Percentiles rank a stretch among this genome's conserved stretches.
Evolutionary conservation across 352 stramenopile genomes (phyloP).

Genomic region (Plasmopara viticola): DNA sequence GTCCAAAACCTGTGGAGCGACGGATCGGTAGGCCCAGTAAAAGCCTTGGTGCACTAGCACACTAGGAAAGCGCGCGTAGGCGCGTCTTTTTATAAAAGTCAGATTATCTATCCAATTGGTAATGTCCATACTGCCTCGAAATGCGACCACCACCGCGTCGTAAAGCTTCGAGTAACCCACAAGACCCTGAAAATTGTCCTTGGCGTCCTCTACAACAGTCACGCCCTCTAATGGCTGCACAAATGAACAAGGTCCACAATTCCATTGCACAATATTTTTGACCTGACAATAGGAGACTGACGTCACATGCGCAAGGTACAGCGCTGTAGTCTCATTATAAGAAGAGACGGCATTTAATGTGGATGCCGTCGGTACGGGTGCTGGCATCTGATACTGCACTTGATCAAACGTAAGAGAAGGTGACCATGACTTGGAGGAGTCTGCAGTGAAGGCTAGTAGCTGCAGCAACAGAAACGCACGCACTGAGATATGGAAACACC

Average conservation of each 20-base stretch:
- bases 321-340: slow-evolving; percentile 63
- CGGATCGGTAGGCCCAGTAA: slow-evolving; percentile 72
- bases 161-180: slow-evolving; percentile 58
- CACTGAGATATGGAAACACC: neutral
- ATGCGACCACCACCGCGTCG: slow-evolving; percentile 59
- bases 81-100: slow-evolving; percentile 68
- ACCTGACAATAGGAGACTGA: slow-evolving; percentile 72
- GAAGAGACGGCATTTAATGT: slow-evolving; percentile 1
- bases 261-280: slow-evolving; percentile 65
- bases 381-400: slow-evolving; percentile 1
- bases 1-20: slow-evolving; percentile 42
- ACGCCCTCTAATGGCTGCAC: slow-evolving; percentile 43
- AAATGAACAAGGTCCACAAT: slow-evolving; percentile 60
- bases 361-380: neutral
- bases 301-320: slow-evolving; percentile 73
- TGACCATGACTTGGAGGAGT: slow-evolving; percentile 16
- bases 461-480: slow-evolving; percentile 18
- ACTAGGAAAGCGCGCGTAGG: slow-evolving; percentile 51
- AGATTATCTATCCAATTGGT: slow-evolving; percentile 84
- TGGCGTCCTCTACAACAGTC: slow-evolving; percentile 56
- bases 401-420: slow-evolving; percentile 11
- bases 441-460: neutral
- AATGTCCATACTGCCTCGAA: slow-evolving; percentile 79
- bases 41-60: slow-evolving; percentile 73
- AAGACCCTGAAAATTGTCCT: slow-evolving; percentile 73